Percentiles rank a stretch among this genome's conserved stretches.
Evolutionary conservation across 768 basidiomycete genomes (phyloP).

Genomic region (Kondoa malvinella): DNA sequence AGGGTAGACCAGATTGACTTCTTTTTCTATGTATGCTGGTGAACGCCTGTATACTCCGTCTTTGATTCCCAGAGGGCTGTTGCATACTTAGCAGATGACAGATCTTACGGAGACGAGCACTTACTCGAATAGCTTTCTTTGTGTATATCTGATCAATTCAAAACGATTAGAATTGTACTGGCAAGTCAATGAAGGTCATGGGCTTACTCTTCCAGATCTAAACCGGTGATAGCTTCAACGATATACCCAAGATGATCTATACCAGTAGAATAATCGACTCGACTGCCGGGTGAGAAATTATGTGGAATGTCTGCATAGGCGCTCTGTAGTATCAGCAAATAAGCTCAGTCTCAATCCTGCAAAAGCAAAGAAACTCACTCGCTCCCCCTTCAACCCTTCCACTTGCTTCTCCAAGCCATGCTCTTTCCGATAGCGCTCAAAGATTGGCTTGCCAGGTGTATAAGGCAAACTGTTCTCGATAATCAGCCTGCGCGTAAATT

Average conservation of each 20-base stretch:
- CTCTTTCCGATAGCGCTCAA: constrained; percentile 7
- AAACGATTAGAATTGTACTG: constrained; percentile 1
- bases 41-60: constrained; percentile 8
- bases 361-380: not conserved
- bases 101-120: not conserved
- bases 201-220: constrained; percentile 14
- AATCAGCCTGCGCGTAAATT: not conserved
- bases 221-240: constrained; percentile 7
- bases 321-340: constrained; percentile 3
- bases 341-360: not conserved
- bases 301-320: constrained; percentile 7
- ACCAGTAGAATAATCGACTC: constrained; percentile 5
- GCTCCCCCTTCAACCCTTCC: constrained; percentile 9
- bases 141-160: constrained; percentile 7
- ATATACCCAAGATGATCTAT: constrained; percentile 10
- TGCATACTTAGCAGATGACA: not conserved
- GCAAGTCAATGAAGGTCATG: not conserved
- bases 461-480: not conserved
- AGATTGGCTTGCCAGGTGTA: constrained; percentile 1
- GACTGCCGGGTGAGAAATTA: constrained; percentile 1
- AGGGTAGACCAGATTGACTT: constrained; percentile 7
- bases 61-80: not conserved
- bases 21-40: constrained; percentile 5
- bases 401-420: constrained; percentile 10
- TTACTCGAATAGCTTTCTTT: constrained; percentile 11